Evolutionary conservation across 805 yeast genomes (phyloP), one percentile per base, ranked within the genome.

Genomic region (Ogataea paraovalis): DNA sequence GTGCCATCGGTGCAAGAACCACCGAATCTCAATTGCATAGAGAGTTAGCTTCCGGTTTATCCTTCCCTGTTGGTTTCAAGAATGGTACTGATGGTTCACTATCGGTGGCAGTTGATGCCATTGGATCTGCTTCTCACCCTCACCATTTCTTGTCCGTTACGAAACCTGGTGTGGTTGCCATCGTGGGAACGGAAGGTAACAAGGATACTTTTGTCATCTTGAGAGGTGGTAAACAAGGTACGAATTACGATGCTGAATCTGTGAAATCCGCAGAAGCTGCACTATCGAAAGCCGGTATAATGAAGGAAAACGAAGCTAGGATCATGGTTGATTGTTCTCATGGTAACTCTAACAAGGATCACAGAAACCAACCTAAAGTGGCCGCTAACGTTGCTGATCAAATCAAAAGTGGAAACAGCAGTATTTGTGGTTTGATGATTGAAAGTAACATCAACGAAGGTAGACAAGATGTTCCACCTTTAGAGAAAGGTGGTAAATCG

Each of bases 1-100:
- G 99, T 62, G 99, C 99, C 51, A 91, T 92, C 70, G 99, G 99
- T 65, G 99, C 99, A 48, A 85, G 99, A 75, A 92, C 99, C 49
- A 92, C 99, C 42, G 99, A 92, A 73, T 92, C 97, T 39, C 99
- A 92, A 71, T 80, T 92, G 51, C 99, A 92, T 74, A 85, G 99
- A 72, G 99, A 92, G 72, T 80, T 92, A 60, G 96, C 98, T 19
- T 91, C 97, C 8, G 99, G 99, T 45, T 76, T 94, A 52, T 87
- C 96, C n/a, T 92, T 92, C 92, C 99, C 99, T 49, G 83, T 92
- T 48, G 99, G 99, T 43, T 92, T 92, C 85, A 92, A 92, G 74
- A 92, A 92, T 68, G 99, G 98, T 69, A 92, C 99, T 38, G 99
- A 92, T 67, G 99, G 99, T 65, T 78, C 94, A 43, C 74, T 92